Conservation (phyloP, 1,284 basidiomycete species). For the Thelephora terrestris region DNA sequence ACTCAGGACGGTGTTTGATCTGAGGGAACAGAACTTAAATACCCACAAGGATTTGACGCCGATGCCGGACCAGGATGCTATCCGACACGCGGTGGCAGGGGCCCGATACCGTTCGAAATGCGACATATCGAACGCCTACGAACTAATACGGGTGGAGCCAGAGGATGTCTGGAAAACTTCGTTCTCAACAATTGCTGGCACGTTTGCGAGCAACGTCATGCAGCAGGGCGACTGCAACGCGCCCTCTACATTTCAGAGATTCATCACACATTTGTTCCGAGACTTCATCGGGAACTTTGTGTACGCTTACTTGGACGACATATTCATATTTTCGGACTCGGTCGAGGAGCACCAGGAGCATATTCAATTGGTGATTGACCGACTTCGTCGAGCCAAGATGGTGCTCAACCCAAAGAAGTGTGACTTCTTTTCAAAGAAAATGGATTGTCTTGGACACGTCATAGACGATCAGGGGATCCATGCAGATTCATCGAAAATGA, state of each 20-base stretch:
- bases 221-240: slow-evolving; percentile 27
- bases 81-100: slow-evolving; percentile 16
- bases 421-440: slow-evolving; percentile 12
- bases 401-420: slow-evolving; percentile 17
- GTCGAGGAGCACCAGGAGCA: slow-evolving; percentile 22
- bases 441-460: slow-evolving; percentile 22
- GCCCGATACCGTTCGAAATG: slow-evolving; percentile 18
- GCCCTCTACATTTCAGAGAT: slow-evolving; percentile 22
- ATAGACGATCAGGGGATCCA: slow-evolving; percentile 22
- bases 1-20: slow-evolving; percentile 17
- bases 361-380: slow-evolving; percentile 16
- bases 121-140: slow-evolving; percentile 21
- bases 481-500: slow-evolving; percentile 19
- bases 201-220: slow-evolving; percentile 19
- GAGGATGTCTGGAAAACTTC: slow-evolving; percentile 16
- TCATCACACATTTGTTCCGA: slow-evolving; percentile 24
- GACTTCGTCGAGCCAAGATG: slow-evolving; percentile 12
- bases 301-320: slow-evolving; percentile 26
- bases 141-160: slow-evolving; percentile 20
- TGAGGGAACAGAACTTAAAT: slow-evolving; percentile 17
- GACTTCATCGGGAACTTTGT: slow-evolving; percentile 20
- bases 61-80: slow-evolving; percentile 24
- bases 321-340: slow-evolving; percentile 22
- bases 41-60: slow-evolving; percentile 21
- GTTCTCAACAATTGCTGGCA: slow-evolving; percentile 17